A percentile compares a stretch with the other conserved stretches of the same genome.
Conservation (phyloP, 2,329 filamentous ascomycete genomes). For the Diplodia corticola region DNA sequence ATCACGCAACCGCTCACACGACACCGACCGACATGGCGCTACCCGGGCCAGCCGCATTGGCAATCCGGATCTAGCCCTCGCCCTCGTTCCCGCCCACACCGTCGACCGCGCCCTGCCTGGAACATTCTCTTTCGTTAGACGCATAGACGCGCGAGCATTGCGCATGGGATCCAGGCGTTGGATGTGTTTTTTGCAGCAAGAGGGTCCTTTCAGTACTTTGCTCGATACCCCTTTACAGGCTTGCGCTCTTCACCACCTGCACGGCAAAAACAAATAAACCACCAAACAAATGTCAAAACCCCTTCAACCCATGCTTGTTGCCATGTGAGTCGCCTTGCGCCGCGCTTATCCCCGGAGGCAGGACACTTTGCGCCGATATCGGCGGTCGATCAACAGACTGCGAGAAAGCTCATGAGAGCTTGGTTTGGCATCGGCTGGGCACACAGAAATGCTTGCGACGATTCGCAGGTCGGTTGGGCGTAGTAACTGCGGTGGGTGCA, state of each 20-base stretch:
- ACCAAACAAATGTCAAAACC: neutral
- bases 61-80: too few relatives aligned
- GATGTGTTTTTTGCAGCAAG: slow-evolving; percentile 7
- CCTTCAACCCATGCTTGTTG: neutral
- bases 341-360: neutral
- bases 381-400: neutral
- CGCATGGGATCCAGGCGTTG: slow-evolving; percentile 11
- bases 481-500: neutral
- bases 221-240: slow-evolving; percentile 4
- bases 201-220: slow-evolving; percentile 2
- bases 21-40: slow-evolving; percentile 10
- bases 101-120: neutral
- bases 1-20: neutral
- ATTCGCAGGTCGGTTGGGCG: neutral
- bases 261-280: neutral
- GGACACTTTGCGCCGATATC: neutral
- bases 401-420: slow-evolving; percentile 3
- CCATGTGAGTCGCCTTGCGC: neutral
- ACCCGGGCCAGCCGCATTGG: neutral
- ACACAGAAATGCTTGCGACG: neutral
- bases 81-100: neutral
- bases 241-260: neutral
- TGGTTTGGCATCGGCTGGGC: neutral
- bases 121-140: neutral
- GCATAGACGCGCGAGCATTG: slow-evolving; percentile 10